These are phyloP conservation scores for Thielaviopsis ethacetica DNA, from an alignment of 2,329 filamentous ascomycete genomes.

Conservation along the genomic window DNA sequence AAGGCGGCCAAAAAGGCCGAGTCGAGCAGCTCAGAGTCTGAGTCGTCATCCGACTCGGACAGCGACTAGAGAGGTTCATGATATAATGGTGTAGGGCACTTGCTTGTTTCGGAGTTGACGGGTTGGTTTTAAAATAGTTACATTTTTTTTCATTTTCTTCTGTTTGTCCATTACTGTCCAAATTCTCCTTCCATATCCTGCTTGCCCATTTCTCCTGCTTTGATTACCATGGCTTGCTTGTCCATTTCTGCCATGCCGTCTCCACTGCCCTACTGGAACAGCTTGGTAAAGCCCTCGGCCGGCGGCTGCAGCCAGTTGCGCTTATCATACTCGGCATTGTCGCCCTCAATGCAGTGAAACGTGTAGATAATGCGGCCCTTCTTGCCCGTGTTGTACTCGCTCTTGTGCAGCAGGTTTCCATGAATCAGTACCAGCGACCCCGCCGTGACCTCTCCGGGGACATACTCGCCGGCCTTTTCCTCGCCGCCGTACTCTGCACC, in stretches of 20 bases:
- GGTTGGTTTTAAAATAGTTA: background rate
- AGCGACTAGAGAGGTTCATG: background rate
- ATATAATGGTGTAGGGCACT: background rate
- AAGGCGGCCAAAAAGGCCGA: background rate
- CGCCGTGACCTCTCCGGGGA: conserved; percentile 74
- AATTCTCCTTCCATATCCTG: too few species aligned
- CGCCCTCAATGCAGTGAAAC: conserved; percentile 87
- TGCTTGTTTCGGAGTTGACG: background rate
- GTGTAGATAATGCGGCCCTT: conserved; percentile 93
- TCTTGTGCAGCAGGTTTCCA: conserved; percentile 90
- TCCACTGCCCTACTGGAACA: conserved; percentile 26
- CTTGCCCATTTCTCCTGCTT: too few species aligned
- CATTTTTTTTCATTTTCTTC: background rate
- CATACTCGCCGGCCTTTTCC: conserved; percentile 39
- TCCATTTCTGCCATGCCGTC: background rate
- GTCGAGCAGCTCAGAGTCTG: too few species aligned
- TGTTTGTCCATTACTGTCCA: background rate
- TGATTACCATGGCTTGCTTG: too few species aligned
- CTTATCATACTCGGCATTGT: conserved; percentile 57
- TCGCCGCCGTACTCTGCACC: conserved; percentile 28
- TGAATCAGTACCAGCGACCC: conserved; percentile 87
- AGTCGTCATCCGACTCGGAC: background rate
- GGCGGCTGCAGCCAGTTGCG: conserved; percentile 90
- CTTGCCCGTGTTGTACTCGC: conserved; percentile 73
- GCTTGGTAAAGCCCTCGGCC: conserved; percentile 56